Conservation (phyloP, 208 protist genomes). For the Trypanosoma mega region DNA sequence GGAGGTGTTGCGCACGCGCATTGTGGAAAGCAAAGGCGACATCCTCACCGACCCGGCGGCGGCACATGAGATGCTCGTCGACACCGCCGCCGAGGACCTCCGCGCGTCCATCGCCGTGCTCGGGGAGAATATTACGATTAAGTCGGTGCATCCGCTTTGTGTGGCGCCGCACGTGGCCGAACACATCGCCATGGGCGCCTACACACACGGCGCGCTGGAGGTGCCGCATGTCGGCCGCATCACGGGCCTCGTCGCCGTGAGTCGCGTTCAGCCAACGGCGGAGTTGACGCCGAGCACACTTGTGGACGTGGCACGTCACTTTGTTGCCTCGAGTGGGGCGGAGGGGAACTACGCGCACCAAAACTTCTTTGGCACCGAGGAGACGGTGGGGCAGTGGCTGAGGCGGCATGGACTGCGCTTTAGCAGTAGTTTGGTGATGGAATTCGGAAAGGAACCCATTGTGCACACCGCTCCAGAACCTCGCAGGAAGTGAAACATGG, state of each 20-base stretch:
- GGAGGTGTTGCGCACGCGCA: constrained; percentile 28
- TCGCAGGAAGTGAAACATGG: not conserved
- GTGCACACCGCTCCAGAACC: constrained; percentile 46
- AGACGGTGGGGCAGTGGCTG: constrained; percentile 85
- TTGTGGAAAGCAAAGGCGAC: constrained; percentile 50
- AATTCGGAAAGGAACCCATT: constrained; percentile 90
- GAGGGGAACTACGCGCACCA: constrained; percentile 79
- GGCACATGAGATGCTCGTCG: constrained; percentile 39
- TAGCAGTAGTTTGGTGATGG: constrained; percentile 71
- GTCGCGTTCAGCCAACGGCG: constrained; percentile 18
- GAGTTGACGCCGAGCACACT: constrained; percentile 31
- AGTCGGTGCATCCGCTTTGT: constrained; percentile 48
- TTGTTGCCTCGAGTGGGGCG: constrained; percentile 76
- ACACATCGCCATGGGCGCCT: constrained; percentile 64
- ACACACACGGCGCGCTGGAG: constrained; percentile 69
- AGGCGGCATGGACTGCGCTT: constrained; percentile 76
- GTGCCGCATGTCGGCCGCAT: constrained; percentile 67
- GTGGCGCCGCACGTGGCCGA: constrained; percentile 48
- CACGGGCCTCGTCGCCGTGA: constrained; percentile 75
- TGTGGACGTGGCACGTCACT: constrained; percentile 70
- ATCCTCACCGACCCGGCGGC: constrained; percentile 50
- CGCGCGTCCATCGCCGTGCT: constrained; percentile 66
- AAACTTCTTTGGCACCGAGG: constrained; percentile 76
- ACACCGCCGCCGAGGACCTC: constrained; percentile 43
- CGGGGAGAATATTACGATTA: constrained; percentile 81